phyloP scores from a whole-genome alignment of 495 filamentous ascomycete species.

The Pyronema domesticum region DNA sequence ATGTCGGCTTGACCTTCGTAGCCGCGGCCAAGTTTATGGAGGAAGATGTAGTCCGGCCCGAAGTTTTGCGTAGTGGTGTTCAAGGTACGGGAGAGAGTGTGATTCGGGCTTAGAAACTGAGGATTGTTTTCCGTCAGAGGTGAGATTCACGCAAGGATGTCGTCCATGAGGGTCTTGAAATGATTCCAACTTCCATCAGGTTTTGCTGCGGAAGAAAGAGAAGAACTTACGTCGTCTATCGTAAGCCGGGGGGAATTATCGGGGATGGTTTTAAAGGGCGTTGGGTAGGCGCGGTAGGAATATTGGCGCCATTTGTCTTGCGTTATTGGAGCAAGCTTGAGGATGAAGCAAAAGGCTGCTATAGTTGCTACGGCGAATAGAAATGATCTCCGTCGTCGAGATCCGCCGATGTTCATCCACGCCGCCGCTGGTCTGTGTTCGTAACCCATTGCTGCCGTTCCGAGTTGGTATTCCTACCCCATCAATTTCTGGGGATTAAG shows the following conservation, averaged over 20 bases:
- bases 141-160: neutral
- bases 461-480: too few relatives aligned
- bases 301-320: neutral
- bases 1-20: slow-evolving; percentile 2
- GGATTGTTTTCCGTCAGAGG: neutral
- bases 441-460: too few relatives aligned
- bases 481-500: too few relatives aligned
- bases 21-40: neutral
- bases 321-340: neutral
- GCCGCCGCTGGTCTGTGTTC: neutral
- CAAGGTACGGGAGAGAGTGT: neutral
- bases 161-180: neutral
- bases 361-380: neutral
- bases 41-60: neutral
- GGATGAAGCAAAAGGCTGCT: neutral
- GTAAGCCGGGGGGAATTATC: neutral
- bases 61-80: neutral
- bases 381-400: neutral
- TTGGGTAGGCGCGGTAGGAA: neutral
- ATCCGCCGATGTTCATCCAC: neutral
- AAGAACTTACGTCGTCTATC: neutral
- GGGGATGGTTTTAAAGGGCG: neutral
- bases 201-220: neutral
- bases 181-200: neutral
- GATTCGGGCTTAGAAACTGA: neutral